Base-by-base conservation (phyloP, 2,329 filamentous ascomycete genomes). In the Alternaria solani region DNA sequence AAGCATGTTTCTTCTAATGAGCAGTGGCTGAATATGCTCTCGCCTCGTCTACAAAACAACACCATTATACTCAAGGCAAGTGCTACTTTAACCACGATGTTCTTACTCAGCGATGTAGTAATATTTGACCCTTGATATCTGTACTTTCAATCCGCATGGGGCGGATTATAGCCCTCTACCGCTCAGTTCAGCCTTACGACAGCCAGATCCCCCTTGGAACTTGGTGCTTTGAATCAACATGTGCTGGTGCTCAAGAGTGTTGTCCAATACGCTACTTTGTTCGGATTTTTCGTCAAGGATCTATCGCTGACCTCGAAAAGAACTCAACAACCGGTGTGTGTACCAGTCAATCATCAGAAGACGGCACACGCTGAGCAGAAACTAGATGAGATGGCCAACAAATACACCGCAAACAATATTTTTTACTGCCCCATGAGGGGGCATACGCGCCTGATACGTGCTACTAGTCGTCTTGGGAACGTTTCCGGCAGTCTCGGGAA, bases 1-100 rank as follows among this genome's bases (percentile, higher is more conserved):
- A 20, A 12, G 7, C 1, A 9, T 7, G 4, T 36, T n/a, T 18
- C 20, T n/a, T 12, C 5, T n/a, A 38, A 11, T 23, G 12, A 18
- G 51, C 20, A 34, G 51, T 23, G 38, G n/a, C 51, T 53, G 38
- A 53, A 38, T 53, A 26, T 43, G 38, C 51, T 12, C 51, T 53
- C 36, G 51, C 38, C 18, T 53, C 51, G 38, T n/a, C 46, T 12
- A 48, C 46, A 48, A 34, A 30, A 16, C 46, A 25, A 41, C 11
- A 4, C 23, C 18, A 14, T 23, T 14, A 18, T 23, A 12, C 4
- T 11, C 18, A 14, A 14, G 3, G 18, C 46, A 12, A 1, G 25
- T 20, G 11, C 14, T 49, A 49, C 16, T 5, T 7, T 7, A 26
- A 25, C 16, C 5, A 25, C 25, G 14, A 11, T 14, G 2, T 16